Base-by-base conservation (phyloP, 768 basidiomycete genomes). In the Calvatia gigantea region DNA sequence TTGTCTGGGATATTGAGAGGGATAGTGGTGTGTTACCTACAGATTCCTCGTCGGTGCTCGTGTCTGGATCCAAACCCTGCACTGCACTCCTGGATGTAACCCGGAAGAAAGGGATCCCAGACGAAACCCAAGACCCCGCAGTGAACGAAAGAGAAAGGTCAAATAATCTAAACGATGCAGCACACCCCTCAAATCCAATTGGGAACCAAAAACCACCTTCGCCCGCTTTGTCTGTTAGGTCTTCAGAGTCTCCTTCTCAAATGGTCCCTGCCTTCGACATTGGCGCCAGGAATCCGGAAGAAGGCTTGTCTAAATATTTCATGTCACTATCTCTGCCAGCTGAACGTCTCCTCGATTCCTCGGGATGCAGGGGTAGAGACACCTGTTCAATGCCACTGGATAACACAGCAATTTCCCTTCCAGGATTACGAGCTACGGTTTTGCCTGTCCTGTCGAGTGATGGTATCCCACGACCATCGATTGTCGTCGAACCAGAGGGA, bases 1-100 rank as follows among this genome's bases (percentile, higher is more conserved):
- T 69, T 8, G 47, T 65, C 27, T 71, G 70, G 71, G 68, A 70
- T 52, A 72, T 70, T 25, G 71, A 73, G 60, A 57, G 59, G 28
- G 61, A 60, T 12, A 59, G 52, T 23, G 47, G 33, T 25, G 8
- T 54, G 23, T 33, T 58, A 6, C 54, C 60, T 8, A 39, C 55
- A 6, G 31, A 54, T 8, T 57, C 51, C 17, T 51, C 51, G 5
- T 54, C 57, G 9, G 23, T 53, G 8, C 44, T 44, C 25, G 51
- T 55, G 56, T 19, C 6, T 1, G 38, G 47, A 15, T 31, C 25
- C 19, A 58, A 52, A 17, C 52, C 50, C 35, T 59, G 54, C 28
- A 58, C 60, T n/a, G 48, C 64, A 17, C 37, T 56, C 3, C 23
- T 56, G 39, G 52, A 54, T 6, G 44, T 63, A n/a, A 15, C 56